Evolutionary conservation across 176 grass and related monocot genomes (phyloP).

Genomic region (Aegilops bicornis): DNA sequence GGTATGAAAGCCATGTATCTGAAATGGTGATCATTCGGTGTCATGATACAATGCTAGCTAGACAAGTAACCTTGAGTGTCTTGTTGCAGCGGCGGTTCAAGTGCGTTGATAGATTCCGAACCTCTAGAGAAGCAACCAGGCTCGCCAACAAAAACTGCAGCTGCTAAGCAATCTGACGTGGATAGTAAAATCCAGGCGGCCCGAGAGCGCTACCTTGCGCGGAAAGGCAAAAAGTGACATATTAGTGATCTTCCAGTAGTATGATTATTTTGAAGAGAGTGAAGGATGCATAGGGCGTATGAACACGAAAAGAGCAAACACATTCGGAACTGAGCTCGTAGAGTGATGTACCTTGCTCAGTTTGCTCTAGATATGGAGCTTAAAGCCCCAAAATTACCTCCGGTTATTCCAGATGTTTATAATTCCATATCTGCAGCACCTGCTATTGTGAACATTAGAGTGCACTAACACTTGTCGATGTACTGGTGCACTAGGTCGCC

Average conservation of each 20-base stretch:
- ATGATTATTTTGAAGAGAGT: neutral
- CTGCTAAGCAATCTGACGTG: constrained; percentile 53
- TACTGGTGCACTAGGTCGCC: neutral
- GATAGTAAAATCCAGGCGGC: constrained; percentile 94
- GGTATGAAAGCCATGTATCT: constrained; percentile 34
- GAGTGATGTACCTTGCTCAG: neutral
- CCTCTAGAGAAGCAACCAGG: constrained; percentile 9
- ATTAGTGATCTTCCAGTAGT: neutral
- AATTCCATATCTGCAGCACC: neutral
- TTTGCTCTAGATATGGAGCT: neutral
- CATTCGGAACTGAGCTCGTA: neutral
- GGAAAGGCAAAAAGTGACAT: constrained; percentile 76
- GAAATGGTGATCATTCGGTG: neutral
- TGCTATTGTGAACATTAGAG: neutral
- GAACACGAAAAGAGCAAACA: neutral
- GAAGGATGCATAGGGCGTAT: neutral
- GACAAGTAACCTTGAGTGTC: neutral
- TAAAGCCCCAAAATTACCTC: neutral
- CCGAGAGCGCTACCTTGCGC: constrained; percentile 77
- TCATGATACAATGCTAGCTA: neutral
- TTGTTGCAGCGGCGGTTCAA: constrained; percentile 65
- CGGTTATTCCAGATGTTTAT: neutral
- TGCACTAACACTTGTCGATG: neutral
- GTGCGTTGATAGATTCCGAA: constrained; percentile 16
- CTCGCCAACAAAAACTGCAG: constrained; percentile 3